phyloP scores from a whole-genome alignment of 2,329 filamentous ascomycete genomes.

The Pyrenophora teres region DNA sequence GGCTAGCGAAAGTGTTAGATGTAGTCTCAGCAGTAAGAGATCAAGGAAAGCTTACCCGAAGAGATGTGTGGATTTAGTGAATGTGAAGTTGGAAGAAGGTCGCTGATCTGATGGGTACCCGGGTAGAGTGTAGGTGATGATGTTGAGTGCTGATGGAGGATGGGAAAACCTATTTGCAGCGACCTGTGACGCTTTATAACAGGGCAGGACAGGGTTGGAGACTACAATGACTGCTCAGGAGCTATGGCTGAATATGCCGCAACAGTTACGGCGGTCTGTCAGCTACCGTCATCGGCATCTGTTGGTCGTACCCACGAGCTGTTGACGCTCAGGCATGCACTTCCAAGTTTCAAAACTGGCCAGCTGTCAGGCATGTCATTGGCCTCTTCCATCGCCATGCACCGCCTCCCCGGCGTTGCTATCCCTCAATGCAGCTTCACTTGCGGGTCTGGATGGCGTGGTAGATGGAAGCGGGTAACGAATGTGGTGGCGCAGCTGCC shows the following conservation, averaged over 20 bases:
- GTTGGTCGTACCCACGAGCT: not conserved
- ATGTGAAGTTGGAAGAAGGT: not conserved
- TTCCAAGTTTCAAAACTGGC: constrained; percentile 5
- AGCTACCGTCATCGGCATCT: constrained; percentile 11
- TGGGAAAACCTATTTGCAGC: not conserved
- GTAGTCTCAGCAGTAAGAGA: not conserved
- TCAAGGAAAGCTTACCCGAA: not conserved
- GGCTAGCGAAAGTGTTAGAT: not conserved
- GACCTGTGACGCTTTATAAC: constrained; percentile 12
- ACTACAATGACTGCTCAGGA: no score
- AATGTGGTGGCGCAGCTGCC: constrained; percentile 20
- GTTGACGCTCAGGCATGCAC: constrained; percentile 17
- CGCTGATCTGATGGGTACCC: not conserved
- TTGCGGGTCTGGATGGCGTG: constrained; percentile 4
- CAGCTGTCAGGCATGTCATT: constrained; percentile 12
- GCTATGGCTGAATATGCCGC: not conserved
- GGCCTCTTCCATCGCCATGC: constrained; percentile 11
- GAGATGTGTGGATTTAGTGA: not conserved
- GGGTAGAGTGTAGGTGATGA: not conserved
- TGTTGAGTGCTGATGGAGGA: not conserved
- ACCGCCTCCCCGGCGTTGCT: constrained; percentile 20
- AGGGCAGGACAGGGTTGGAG: not conserved
- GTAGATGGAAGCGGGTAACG: constrained; percentile 2
- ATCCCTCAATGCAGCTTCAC: not conserved
- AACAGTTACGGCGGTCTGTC: constrained; percentile 5